phyloP scores from a whole-genome alignment of 2,329 filamentous ascomycete species.

The Fusarium secorum region DNA sequence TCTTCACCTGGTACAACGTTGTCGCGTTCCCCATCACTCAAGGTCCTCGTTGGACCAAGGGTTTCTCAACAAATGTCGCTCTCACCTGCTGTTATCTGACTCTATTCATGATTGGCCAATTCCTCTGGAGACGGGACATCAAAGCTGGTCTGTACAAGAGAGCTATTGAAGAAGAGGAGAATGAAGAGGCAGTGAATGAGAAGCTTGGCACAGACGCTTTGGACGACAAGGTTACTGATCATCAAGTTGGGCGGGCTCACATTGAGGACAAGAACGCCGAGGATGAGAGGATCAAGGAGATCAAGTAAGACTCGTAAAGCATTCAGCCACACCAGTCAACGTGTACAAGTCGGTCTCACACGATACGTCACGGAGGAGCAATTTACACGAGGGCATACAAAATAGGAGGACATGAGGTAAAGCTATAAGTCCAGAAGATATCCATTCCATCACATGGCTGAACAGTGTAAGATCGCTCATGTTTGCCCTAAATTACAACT shows the following conservation, averaged over 20 bases:
- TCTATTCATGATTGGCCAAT: constrained; percentile 45
- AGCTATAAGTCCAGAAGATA: no score
- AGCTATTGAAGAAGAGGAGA: constrained; percentile 36
- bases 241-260: not conserved
- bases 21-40: constrained; percentile 35
- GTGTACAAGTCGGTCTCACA: no score
- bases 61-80: constrained; percentile 35
- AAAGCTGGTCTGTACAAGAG: constrained; percentile 35
- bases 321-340: no score
- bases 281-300: not conserved
- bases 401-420: no score
- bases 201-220: constrained; percentile 6
- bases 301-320: rapidly evolving
- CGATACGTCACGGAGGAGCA: no score
- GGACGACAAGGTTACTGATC: not conserved
- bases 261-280: not conserved
- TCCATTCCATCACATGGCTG: no score
- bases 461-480: not conserved
- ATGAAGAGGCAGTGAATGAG: constrained; percentile 33
- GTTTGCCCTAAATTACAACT: not conserved
- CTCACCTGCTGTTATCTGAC: constrained; percentile 41
- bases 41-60: constrained; percentile 33
- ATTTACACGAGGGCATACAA: no score
- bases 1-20: constrained; percentile 39
- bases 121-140: constrained; percentile 43